These are phyloP conservation scores for Orbilia quercus DNA, from an alignment of 2,329 filamentous ascomycete species.

Conservation along the genomic window DNA sequence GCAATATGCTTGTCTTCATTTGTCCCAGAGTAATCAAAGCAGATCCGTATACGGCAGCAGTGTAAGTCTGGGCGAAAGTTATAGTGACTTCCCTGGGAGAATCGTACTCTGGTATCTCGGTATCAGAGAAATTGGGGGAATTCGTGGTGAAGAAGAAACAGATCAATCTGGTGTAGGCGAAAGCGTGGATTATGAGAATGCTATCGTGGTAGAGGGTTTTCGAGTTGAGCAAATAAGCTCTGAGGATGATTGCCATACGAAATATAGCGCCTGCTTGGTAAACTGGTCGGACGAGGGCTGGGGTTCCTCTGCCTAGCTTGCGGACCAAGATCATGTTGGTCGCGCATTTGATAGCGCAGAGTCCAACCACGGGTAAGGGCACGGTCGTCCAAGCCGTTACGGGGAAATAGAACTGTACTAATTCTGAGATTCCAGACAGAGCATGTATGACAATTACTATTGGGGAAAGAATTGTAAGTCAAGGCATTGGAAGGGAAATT, in stretches of 20 bases:
- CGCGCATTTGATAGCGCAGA: constrained; percentile 20
- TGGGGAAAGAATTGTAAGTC: neutral
- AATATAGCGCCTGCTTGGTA: constrained; percentile 36
- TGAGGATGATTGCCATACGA: constrained; percentile 18
- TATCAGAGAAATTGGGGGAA: constrained; percentile 9
- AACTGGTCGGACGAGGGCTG: constrained; percentile 35
- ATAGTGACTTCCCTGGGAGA: neutral
- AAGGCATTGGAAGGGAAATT: neutral
- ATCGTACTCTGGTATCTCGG: constrained; percentile 24
- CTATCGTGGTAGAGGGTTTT: constrained; percentile 28
- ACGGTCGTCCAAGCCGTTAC: neutral
- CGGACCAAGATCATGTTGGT: constrained; percentile 42
- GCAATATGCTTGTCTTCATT: constrained; percentile 8
- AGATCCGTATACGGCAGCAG: constrained; percentile 35
- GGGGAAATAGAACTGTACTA: constrained; percentile 28
- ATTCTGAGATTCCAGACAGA: constrained; percentile 27
- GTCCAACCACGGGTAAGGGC: constrained; percentile 19
- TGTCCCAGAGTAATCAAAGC: constrained; percentile 32
- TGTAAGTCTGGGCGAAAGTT: constrained; percentile 32
- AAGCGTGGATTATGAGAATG: constrained; percentile 37
- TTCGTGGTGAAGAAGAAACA: constrained; percentile 40
- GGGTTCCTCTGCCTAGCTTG: constrained; percentile 23
- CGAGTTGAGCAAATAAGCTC: constrained; percentile 14
- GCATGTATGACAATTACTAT: constrained; percentile 35
- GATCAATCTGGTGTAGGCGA: constrained; percentile 37